Evolutionary conservation across 306 rosid species (phyloP).

Genomic region (Lathyrus tuberosus): DNA sequence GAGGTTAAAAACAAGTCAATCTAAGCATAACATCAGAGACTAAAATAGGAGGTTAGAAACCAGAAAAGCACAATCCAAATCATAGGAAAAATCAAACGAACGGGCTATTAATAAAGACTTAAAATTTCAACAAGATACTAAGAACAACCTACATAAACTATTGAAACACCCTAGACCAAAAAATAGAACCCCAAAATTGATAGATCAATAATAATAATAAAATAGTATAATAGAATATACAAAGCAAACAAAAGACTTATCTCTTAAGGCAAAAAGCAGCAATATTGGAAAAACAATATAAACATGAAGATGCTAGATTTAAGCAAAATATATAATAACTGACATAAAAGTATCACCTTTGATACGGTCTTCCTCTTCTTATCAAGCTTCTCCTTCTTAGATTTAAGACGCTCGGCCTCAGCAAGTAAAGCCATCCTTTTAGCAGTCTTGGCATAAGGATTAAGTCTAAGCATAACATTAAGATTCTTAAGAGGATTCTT

Average conservation of each 20-base stretch:
- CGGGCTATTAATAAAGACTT: not conserved
- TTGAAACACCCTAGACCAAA: not conserved
- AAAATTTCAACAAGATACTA: not conserved
- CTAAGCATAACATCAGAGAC: too few relatives aligned
- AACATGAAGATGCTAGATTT: not conserved
- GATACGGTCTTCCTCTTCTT: conserved; percentile 22
- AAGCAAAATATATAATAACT: not conserved
- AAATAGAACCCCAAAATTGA: not conserved
- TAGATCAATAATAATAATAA: not conserved
- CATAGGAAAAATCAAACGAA: not conserved
- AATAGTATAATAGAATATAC: not conserved
- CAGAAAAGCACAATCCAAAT: not conserved
- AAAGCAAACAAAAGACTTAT: not conserved
- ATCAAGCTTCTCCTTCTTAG: conserved; percentile 23
- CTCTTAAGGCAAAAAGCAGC: not conserved
- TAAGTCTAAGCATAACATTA: conserved; percentile 20
- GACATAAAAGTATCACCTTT: not conserved
- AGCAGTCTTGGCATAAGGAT: conserved; percentile 23
- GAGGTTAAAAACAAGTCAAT: not conserved
- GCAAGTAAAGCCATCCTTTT: conserved; percentile 20
- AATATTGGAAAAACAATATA: not conserved
- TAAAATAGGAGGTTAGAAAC: not conserved
- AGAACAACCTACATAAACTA: not conserved
- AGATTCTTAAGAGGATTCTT: conserved; percentile 28
- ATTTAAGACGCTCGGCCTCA: conserved; percentile 7